Evolutionary conservation across 331 rosid genomes (phyloP), one percentile per base, ranked within the genome.

Genomic region (Rhamnella rubrinervis): DNA sequence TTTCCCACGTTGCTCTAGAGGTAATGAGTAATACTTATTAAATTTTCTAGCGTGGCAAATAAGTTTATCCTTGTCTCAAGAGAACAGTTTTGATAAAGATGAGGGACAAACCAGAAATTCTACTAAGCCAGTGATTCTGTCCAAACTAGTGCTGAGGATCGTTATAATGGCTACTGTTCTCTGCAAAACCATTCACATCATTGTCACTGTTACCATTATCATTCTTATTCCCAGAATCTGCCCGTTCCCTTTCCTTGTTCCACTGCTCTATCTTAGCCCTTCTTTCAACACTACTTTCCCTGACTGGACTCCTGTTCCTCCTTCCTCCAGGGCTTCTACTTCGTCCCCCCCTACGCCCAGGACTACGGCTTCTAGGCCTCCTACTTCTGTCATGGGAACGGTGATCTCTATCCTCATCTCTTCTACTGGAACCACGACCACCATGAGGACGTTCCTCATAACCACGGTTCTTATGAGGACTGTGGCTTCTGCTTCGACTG

Each of bases 181-280:
- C 77, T 51, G 66, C 78, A 63, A 37, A 74, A 75, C 58, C 79
- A 65, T 76, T 78, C 66, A 77, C 74, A 20, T 85, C 78, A 62
- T 70, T 76, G 62, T 81, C 88, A 67, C 68, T 55, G 67, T 71
- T 64, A 63, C 74, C 77, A 38, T 74, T 62, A 59, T 75, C 65
- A 57, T 78, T 75, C 75, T 53, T 77, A 75, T 59, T 64, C 26
- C 86, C 92, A 47, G 87, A 28, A 1, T 78, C 92, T 46, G 2
- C 80, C 46, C 46, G 78, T 67, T 95, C 99, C 83, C 61, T 82
- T 83, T 95, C 99, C 81, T 80, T 83, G 84, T 95, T 95, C 99
- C 99, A 95, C 58, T 87, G 90, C 83, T 95, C 99, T 52, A 95
- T 95, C 77, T 83, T 91, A 55, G 99, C 99, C 80, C 99, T 87